These are phyloP conservation scores for Claviceps maximensis DNA, from an alignment of 2,329 filamentous ascomycete genomes.

Conservation along the genomic window DNA sequence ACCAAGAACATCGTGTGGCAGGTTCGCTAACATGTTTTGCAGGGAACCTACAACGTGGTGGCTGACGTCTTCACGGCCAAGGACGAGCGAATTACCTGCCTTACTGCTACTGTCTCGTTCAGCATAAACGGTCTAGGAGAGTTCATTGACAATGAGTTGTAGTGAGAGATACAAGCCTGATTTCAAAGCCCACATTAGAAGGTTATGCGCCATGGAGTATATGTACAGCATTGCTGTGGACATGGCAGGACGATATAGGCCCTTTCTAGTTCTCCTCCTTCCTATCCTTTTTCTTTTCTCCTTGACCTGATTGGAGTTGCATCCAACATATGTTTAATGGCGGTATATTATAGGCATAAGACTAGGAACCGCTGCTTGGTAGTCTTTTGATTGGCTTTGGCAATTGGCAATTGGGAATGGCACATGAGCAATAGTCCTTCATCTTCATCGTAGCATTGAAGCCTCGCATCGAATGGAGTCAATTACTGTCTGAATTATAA, in stretches of 20 bases:
- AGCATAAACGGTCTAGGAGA: conserved; percentile 18
- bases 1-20: neutral
- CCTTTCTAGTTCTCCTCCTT: neutral
- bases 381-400: neutral
- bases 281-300: neutral
- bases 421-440: neutral
- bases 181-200: neutral
- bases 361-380: neutral
- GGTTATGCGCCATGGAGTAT: neutral
- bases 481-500: neutral
- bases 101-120: conserved; percentile 63
- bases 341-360: neutral
- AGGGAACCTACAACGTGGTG: conserved; percentile 83
- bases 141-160: conserved; percentile 30
- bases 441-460: neutral
- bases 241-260: neutral
- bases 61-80: conserved; percentile 74
- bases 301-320: neutral
- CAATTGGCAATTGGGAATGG: neutral
- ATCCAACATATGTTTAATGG: neutral
- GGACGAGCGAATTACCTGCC: conserved; percentile 67
- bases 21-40: conserved; percentile 1
- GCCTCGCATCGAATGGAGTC: neutral
- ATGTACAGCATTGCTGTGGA: neutral
- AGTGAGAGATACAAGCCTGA: conserved; percentile 7